Percentiles rank a stretch among this genome's conserved stretches.
phyloP scores from a whole-genome alignment of 2,329 filamentous ascomycete species.

The Trichoderma aggressivum region DNA sequence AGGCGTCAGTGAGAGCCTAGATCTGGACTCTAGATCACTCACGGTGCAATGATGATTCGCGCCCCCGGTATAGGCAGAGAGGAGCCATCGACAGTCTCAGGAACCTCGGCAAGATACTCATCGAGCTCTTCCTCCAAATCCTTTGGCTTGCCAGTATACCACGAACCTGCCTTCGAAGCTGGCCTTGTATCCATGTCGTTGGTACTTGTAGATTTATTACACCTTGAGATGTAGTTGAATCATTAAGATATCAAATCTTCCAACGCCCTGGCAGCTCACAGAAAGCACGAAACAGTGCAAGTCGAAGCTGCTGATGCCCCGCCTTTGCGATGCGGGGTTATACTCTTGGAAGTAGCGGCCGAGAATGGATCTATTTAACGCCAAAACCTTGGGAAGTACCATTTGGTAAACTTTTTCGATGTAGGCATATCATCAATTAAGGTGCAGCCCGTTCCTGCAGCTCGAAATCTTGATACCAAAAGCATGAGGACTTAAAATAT shows the following conservation, averaged over 20 bases:
- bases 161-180: constrained; percentile 78
- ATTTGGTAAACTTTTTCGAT: no score
- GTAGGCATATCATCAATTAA: no score
- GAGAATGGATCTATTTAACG: no score
- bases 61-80: constrained; percentile 68
- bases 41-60: constrained; percentile 90
- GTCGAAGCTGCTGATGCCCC: constrained; percentile 8
- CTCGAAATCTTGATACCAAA: no score
- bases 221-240: no score
- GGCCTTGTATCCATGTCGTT: constrained; percentile 31
- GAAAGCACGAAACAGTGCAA: neutral
- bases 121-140: constrained; percentile 63
- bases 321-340: constrained; percentile 10
- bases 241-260: no score
- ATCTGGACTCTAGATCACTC: constrained; percentile 38
- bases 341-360: no score
- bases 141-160: constrained; percentile 62
- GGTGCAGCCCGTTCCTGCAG: no score
- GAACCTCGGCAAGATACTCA: constrained; percentile 69
- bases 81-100: constrained; percentile 56
- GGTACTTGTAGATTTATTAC: no score
- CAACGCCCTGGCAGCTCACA: neutral
- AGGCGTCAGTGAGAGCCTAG: neutral
- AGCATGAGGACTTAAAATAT: no score
- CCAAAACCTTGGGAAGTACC: no score